A percentile compares a stretch with the other conserved stretches of the same genome.
phyloP scores from a whole-genome alignment of 129 eudicot species.

The Logfia minima region DNA sequence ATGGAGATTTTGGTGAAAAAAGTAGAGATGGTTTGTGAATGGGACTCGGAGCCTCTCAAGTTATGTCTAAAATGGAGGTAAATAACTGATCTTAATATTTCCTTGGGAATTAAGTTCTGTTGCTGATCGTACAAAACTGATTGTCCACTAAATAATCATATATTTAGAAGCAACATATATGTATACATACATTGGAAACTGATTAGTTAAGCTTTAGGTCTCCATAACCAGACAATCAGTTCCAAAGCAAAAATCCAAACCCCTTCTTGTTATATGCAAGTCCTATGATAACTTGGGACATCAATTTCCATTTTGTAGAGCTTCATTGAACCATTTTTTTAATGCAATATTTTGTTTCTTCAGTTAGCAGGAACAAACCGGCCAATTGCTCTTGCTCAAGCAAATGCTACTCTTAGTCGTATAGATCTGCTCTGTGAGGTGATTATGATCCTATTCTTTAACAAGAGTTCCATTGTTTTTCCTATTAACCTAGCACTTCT shows the following conservation, averaged over 20 bases:
- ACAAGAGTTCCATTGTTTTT: not conserved
- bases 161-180: not conserved
- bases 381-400: constrained; percentile 99
- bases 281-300: constrained; percentile 6
- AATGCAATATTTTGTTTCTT: constrained; percentile 25
- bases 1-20: not conserved
- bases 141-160: not conserved
- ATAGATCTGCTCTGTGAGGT: constrained; percentile 98
- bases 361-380: constrained; percentile 95
- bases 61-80: not conserved
- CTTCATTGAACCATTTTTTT: constrained; percentile 18
- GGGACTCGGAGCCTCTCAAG: not conserved
- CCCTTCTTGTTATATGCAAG: not conserved
- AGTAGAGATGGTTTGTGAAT: not conserved
- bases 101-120: not conserved
- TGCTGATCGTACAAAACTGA: constrained; percentile 5
- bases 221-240: not conserved
- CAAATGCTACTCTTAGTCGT: constrained; percentile 86
- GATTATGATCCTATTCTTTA: constrained; percentile 17
- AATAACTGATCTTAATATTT: not conserved
- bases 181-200: not conserved
- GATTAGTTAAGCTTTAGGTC: not conserved
- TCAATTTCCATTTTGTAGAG: constrained; percentile 7
- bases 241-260: not conserved
- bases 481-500: not conserved